Base-by-base conservation (phyloP, 1,139 yeast species). In the Geotrichum australiense region DNA sequence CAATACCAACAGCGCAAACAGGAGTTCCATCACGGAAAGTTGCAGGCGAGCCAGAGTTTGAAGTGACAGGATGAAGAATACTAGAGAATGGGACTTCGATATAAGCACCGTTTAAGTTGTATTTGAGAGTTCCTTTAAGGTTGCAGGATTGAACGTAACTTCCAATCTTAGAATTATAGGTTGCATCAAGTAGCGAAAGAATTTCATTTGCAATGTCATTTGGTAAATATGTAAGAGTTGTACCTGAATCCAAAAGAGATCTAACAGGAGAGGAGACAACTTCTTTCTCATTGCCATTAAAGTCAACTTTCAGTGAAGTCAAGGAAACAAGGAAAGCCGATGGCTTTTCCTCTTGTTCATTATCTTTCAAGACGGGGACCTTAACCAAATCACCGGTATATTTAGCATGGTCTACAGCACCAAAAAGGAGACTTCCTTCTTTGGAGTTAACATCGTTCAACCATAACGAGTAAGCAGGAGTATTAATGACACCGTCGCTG, bases 341-440 rank as follows among this genome's bases (percentile, higher is more conserved):
- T n/a, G 45, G 45, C 19, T 44, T 29, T 22, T 48, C 26, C 29
- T 47, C 49, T 21, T 39, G 31, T 2, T 24, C 5, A 15, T 32
- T 24, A 18, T 38, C 14, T 8, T 41, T 43, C 4, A 48, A 39
- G 15, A 37, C 24, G 14, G 62, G 67, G 39, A 56, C 50, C 6
- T 52, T 53, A 29, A 42, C 59, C 48, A 76, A 61, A 0, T 59
- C 58, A 8, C 81, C 82, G 0, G 60, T 48, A 47, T 65, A 70
- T 57, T 76, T 77, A 26, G 75, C 71, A 30, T 65, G 63, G 54
- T 77, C 83, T 39, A 74, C 61, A 23, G 75, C 83, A 3, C 83
- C 83, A 55, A 77, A 77, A 34, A 76, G 63, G 31, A 77, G 58
- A 11, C 66, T 54, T 3, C 82, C 82, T 1, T 57, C 43, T n/a